phyloP scores from a whole-genome alignment of 2,329 filamentous ascomycete species.

The Chaetomiaceae sp. region DNA sequence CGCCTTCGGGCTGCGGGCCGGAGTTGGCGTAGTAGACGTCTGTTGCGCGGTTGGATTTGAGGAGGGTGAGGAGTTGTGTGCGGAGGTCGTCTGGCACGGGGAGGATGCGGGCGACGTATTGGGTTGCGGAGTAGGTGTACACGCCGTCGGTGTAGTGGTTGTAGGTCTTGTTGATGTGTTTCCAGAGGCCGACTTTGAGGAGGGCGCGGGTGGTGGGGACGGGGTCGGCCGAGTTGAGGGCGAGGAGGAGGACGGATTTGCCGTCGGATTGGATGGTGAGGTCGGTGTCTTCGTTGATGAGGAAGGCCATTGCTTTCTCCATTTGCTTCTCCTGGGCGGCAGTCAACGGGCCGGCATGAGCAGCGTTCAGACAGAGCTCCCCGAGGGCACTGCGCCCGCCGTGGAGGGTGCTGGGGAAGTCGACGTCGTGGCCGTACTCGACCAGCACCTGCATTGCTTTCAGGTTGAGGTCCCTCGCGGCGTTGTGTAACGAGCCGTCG shows the following conservation, averaged over 20 bases:
- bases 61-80: conserved; percentile 42
- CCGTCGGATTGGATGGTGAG: conserved; percentile 51
- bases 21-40: conserved; percentile 53
- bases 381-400: conserved; percentile 59
- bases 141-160: conserved; percentile 51
- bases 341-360: conserved; percentile 42
- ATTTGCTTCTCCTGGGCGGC: conserved; percentile 48
- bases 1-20: conserved; percentile 50
- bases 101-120: conserved; percentile 52
- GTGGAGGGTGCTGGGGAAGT: conserved; percentile 61
- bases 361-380: conserved; percentile 57
- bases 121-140: conserved; percentile 60
- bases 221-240: conserved; percentile 54
- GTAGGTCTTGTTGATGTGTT: conserved; percentile 56
- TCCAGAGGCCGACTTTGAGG: conserved; percentile 62
- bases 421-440: conserved; percentile 56
- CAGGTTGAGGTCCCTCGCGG: conserved; percentile 55
- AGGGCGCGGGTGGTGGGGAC: conserved; percentile 53
- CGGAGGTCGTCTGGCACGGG: conserved; percentile 37
- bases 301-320: conserved; percentile 52
- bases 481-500: conserved; percentile 64
- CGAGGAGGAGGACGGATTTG: conserved; percentile 57
- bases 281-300: conserved; percentile 55
- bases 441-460: conserved; percentile 53
- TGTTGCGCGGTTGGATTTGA: conserved; percentile 48